phyloP scores from a whole-genome alignment of 768 basidiomycete genomes.

The Amanita rubescens region DNA sequence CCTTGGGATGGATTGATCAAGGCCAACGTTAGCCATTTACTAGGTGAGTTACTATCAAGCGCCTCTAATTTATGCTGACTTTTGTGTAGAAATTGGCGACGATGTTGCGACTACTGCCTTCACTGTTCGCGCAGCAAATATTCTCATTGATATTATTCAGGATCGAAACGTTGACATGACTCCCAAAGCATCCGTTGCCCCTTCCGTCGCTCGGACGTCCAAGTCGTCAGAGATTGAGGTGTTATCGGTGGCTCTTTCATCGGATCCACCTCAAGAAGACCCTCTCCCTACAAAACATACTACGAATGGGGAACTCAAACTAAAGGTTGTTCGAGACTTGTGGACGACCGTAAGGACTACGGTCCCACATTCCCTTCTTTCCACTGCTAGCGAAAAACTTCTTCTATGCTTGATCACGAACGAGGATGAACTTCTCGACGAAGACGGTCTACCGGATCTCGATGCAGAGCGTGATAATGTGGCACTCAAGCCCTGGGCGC shows the following conservation, averaged over 20 bases:
- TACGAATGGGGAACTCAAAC: slow-evolving; percentile 40
- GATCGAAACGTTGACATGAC: slow-evolving; percentile 39
- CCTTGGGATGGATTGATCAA: slow-evolving; percentile 54
- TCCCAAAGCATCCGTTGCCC: slow-evolving; percentile 14
- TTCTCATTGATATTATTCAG: slow-evolving; percentile 42
- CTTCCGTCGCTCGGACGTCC: slow-evolving; percentile 11
- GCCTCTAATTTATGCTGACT: slow-evolving; percentile 2
- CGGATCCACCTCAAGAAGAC: slow-evolving; percentile 21
- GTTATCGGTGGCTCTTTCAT: neutral
- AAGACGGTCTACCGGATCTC: slow-evolving; percentile 20
- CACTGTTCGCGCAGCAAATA: slow-evolving; percentile 29
- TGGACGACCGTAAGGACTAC: slow-evolving; percentile 41
- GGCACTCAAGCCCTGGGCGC: slow-evolving; percentile 51
- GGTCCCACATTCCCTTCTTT: slow-evolving; percentile 36
- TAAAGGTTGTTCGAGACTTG: slow-evolving; percentile 50
- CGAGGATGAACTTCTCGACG: slow-evolving; percentile 37
- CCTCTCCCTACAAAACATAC: neutral
- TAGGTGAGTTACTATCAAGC: slow-evolving; percentile 29
- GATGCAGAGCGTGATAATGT: slow-evolving; percentile 10
- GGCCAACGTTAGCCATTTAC: slow-evolving; percentile 36
- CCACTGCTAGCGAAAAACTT: slow-evolving; percentile 36
- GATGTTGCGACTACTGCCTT: slow-evolving; percentile 31
- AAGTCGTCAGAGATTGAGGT: slow-evolving; percentile 3
- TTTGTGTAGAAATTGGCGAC: slow-evolving; percentile 34
- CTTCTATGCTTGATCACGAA: slow-evolving; percentile 41